phyloP scores from a whole-genome alignment of 2,329 filamentous ascomycete species.

The Fusarium sulawesiense region DNA sequence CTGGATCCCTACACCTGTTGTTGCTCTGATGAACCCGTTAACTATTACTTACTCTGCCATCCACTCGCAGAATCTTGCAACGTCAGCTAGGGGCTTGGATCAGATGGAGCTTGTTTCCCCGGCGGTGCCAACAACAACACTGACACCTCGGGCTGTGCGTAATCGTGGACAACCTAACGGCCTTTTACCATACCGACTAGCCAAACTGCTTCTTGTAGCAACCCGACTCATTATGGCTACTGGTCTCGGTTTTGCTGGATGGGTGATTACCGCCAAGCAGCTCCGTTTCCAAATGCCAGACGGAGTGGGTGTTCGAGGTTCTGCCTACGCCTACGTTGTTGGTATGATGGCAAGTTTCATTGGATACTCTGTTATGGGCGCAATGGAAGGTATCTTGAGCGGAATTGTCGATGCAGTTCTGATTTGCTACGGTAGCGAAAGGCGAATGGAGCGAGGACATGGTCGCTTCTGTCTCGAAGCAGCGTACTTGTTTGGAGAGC shows the following conservation, averaged over 20 bases:
- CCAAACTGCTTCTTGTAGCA: conserved; percentile 90
- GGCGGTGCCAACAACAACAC: conserved; percentile 77
- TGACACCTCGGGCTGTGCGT: conserved; percentile 67
- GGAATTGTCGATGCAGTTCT: conserved; percentile 89
- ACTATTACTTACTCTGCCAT: conserved; percentile 94
- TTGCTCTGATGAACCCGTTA: conserved; percentile 88
- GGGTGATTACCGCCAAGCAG: conserved; percentile 90
- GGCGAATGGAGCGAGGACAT: conserved; percentile 72
- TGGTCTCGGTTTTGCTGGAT: conserved; percentile 92
- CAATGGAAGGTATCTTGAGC: conserved; percentile 88
- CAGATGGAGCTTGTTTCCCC: conserved; percentile 85
- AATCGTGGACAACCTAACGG: conserved; percentile 59
- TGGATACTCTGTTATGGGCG: conserved; percentile 91
- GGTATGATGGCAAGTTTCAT: conserved; percentile 93
- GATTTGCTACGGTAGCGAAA: conserved; percentile 94
- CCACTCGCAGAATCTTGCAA: conserved; percentile 84
- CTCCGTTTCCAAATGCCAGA: conserved; percentile 70
- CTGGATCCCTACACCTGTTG: conserved; percentile 85
- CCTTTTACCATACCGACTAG: conserved; percentile 87
- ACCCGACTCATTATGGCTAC: conserved; percentile 92
- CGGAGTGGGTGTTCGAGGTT: conserved; percentile 73
- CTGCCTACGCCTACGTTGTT: conserved; percentile 93
- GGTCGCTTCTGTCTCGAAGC: conserved; percentile 93
- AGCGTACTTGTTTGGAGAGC: conserved; percentile 84
- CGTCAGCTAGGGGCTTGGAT: conserved; percentile 81